Percentiles rank a stretch among this genome's conserved stretches.
Conservation (phyloP, 495 filamentous ascomycete genomes). For the Margaritispora aquatica region DNA sequence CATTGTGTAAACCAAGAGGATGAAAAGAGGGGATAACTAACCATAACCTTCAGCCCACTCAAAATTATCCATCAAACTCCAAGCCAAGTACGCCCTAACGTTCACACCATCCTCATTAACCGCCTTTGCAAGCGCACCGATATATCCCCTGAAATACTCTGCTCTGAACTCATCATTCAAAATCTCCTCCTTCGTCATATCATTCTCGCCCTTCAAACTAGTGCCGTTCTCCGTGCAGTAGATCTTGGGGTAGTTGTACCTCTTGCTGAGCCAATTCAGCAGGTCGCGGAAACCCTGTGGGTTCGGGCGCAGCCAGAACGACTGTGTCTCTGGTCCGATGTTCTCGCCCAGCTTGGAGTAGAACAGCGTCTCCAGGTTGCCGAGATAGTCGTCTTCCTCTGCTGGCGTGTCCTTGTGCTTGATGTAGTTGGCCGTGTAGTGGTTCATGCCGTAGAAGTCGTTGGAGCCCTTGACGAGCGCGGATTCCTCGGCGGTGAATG, state of each 20-base stretch:
- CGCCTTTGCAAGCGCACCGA: conserved; percentile 64
- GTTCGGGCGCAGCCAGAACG: conserved; percentile 66
- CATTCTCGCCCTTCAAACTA: conserved; percentile 71
- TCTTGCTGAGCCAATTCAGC: conserved; percentile 71
- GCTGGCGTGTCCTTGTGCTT: conserved; percentile 56
- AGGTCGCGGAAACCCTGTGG: conserved; percentile 69
- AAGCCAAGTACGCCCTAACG: conserved; percentile 69
- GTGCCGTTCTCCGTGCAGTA: conserved; percentile 83
- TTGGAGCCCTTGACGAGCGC: conserved; percentile 67
- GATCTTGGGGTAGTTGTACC: conserved; percentile 67
- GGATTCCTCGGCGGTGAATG: conserved; percentile 57
- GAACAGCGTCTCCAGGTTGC: conserved; percentile 62
- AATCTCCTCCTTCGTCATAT: conserved; percentile 59
- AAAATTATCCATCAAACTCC: conserved; percentile 74
- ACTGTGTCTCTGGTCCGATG: conserved; percentile 71
- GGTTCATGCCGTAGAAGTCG: conserved; percentile 83
- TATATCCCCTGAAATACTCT: conserved; percentile 68
- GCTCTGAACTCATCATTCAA: conserved; percentile 69
- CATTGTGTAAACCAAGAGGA: background rate
- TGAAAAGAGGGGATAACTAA: background rate
- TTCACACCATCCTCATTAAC: conserved; percentile 61
- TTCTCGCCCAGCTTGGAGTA: conserved; percentile 60
- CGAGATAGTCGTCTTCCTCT: conserved; percentile 57
- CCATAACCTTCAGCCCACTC: conserved; percentile 73
- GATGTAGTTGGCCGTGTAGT: conserved; percentile 80